Conservation (phyloP, 768 basidiomycete genomes). For the Serendipita sp. region DNA sequence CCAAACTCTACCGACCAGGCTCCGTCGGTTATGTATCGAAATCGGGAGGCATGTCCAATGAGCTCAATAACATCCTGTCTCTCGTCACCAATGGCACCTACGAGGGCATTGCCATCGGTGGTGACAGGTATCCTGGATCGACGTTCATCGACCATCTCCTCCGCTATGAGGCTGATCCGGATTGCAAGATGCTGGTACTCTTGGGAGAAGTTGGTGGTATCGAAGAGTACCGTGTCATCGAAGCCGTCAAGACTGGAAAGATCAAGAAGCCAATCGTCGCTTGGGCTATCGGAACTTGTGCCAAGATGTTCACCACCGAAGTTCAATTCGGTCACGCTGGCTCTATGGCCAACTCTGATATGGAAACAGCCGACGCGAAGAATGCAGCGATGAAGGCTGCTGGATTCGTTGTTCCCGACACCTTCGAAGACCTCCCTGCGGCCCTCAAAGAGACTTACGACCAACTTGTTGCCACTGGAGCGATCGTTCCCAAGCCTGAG, state of each 20-base stretch:
- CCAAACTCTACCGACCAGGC: slow-evolving; percentile 94
- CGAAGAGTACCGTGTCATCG: slow-evolving; percentile 97
- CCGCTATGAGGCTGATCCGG: slow-evolving; percentile 91
- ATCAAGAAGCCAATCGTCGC: slow-evolving; percentile 99
- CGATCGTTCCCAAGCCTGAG: slow-evolving; percentile 56
- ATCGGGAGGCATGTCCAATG: slow-evolving; percentile 99
- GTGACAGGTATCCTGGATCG: slow-evolving; percentile 95
- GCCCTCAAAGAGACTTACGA: slow-evolving; percentile 79
- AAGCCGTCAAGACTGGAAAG: slow-evolving; percentile 80
- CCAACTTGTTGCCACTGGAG: slow-evolving; percentile 50
- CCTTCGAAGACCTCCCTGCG: slow-evolving; percentile 87
- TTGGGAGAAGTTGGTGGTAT: slow-evolving; percentile 98
- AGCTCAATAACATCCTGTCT: slow-evolving; percentile 98
- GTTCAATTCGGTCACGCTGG: slow-evolving; percentile 99
- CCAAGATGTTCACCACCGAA: slow-evolving; percentile 99
- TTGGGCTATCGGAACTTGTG: slow-evolving; percentile 99
- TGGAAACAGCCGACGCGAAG: slow-evolving; percentile 98
- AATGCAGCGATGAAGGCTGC: slow-evolving; percentile 88
- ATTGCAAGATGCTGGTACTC: slow-evolving; percentile 97
- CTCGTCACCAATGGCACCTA: slow-evolving; percentile 94
- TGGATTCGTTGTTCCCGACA: slow-evolving; percentile 92
- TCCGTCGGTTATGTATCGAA: slow-evolving; percentile 99
- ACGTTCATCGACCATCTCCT: slow-evolving; percentile 98
- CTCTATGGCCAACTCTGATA: slow-evolving; percentile 90
- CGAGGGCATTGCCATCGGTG: slow-evolving; percentile 99